Base-by-base conservation (phyloP, 768 basidiomycete genomes). In the Suillus clintonianus region DNA sequence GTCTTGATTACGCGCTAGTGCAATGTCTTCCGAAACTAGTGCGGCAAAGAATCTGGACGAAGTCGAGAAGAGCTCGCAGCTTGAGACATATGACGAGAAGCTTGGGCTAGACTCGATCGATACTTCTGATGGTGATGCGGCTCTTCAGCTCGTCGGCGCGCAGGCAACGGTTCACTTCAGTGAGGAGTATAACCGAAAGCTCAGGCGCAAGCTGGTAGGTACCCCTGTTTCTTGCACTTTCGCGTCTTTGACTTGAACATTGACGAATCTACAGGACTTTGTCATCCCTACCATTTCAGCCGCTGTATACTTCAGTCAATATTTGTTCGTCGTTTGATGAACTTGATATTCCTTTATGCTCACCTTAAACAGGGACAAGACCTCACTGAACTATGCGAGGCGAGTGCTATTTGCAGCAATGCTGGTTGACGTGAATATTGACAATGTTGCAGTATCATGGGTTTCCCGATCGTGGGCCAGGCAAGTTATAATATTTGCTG, bases 321-420 rank as follows among this genome's bases (percentile, higher is more conserved):
- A 84, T 67, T 70, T 89, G 86, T 89, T 69, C 60, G 84, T 65
- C 22, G 30, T 53, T 22, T n/a, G 22, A 58, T 47, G 7, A 36
- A 30, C 22, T 50, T 17, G 36, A 11, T 13, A 30, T 51, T 24
- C 5, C 13, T 51, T 72, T 30, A 68, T 47, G 53, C 59, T 50
- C 14, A 62, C 4, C 43, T 39, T 43, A 57, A 62, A 6, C 62
- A 88, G 87, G 63, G 89, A 90, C 72, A 90, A 90, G 78, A 88
- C 87, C 5, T 84, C 86, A 14, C 71, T 89, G 43, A 89, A 88
- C 70, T 89, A 89, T 78, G 88, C 88, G n/a, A 87, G 86, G 86
- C 83, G 65, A 32, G 71, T 61, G 13, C 6, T 32, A 4, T 27
- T 45, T 32, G 27, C 19, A 5, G 17, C n/a, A 59, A 62, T 62